Conservation (phyloP, 2,329 filamentous ascomycete species). For the Fusarium sp. region DNA sequence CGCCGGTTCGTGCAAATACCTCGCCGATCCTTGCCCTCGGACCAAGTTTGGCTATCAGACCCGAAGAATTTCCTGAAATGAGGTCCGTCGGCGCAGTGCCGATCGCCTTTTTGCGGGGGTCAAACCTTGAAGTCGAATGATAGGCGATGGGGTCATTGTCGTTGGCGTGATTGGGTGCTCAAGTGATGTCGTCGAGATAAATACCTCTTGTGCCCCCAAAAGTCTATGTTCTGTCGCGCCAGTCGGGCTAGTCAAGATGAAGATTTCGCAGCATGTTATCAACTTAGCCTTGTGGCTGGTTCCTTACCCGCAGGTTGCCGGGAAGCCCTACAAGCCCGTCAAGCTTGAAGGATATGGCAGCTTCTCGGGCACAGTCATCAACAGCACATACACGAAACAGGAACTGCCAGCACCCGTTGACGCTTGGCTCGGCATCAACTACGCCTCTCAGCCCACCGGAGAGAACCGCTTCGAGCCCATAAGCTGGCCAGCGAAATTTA, state of each 20-base stretch:
- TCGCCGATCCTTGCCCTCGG: slow-evolving; percentile 5
- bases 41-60: neutral
- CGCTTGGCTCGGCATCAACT: slow-evolving; percentile 66
- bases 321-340: slow-evolving; percentile 23
- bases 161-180: neutral
- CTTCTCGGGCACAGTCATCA: slow-evolving; percentile 40
- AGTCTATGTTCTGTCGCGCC: neutral
- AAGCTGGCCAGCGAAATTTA: slow-evolving; percentile 58
- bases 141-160: neutral
- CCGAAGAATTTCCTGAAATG: neutral
- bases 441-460: slow-evolving; percentile 59
- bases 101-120: neutral
- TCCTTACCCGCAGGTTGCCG: slow-evolving; percentile 7
- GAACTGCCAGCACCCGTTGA: slow-evolving; percentile 52
- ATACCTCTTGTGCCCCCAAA: neutral
- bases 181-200: slow-evolving; percentile 10
- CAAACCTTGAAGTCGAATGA: neutral
- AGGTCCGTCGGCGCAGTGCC: neutral
- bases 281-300: slow-evolving; percentile 28
- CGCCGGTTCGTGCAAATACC: slow-evolving; percentile 4
- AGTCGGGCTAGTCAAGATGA: slow-evolving; percentile 22
- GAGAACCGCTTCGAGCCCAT: slow-evolving; percentile 59
- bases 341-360: slow-evolving; percentile 39
- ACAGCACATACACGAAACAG: slow-evolving; percentile 33
- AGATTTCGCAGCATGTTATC: slow-evolving; percentile 24